Evolutionary conservation across 2,329 filamentous ascomycete species (phyloP).

Genomic region (Elsinoe arachidis): DNA sequence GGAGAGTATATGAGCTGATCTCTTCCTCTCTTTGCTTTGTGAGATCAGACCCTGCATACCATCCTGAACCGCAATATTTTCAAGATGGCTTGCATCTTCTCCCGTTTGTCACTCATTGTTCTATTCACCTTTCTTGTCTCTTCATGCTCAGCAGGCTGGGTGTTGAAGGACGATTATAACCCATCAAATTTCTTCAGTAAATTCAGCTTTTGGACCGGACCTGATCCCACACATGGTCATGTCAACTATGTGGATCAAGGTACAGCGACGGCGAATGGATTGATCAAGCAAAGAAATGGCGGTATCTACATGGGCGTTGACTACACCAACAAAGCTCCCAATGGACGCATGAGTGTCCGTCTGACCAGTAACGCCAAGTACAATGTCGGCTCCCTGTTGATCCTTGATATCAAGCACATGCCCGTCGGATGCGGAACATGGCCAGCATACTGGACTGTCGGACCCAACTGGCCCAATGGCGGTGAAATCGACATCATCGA

Average conservation of each 20-base stretch:
- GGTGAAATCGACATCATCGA: slow-evolving; percentile 36
- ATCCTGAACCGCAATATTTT: slow-evolving; percentile 12
- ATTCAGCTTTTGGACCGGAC: slow-evolving; percentile 26
- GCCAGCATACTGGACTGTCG: slow-evolving; percentile 59
- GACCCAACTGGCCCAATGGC: slow-evolving; percentile 41
- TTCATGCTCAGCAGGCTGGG: slow-evolving; percentile 20
- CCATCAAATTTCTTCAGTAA: slow-evolving; percentile 20
- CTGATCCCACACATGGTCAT: slow-evolving; percentile 24
- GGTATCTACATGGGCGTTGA: slow-evolving; percentile 30
- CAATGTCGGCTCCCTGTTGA: slow-evolving; percentile 54
- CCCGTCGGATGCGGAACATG: slow-evolving; percentile 63
- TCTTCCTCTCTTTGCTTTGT: not conserved
- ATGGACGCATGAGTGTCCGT: slow-evolving; percentile 62
- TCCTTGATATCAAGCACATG: slow-evolving; percentile 67
- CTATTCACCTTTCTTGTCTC: slow-evolving; percentile 36
- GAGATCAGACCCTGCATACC: slow-evolving; percentile 13
- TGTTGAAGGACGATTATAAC: slow-evolving; percentile 19
- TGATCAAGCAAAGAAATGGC: slow-evolving; percentile 19
- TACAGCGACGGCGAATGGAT: slow-evolving; percentile 21
- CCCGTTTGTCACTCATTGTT: slow-evolving; percentile 15
- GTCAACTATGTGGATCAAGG: slow-evolving; percentile 31
- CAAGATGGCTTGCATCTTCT: slow-evolving; percentile 15
- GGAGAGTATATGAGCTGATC: slow-evolving; percentile 6
- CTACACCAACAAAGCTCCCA: slow-evolving; percentile 33
- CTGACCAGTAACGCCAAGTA: slow-evolving; percentile 58